Evolutionary conservation across 352 stramenopile genomes (phyloP).

Genomic region (Pythium apleroticum): DNA sequence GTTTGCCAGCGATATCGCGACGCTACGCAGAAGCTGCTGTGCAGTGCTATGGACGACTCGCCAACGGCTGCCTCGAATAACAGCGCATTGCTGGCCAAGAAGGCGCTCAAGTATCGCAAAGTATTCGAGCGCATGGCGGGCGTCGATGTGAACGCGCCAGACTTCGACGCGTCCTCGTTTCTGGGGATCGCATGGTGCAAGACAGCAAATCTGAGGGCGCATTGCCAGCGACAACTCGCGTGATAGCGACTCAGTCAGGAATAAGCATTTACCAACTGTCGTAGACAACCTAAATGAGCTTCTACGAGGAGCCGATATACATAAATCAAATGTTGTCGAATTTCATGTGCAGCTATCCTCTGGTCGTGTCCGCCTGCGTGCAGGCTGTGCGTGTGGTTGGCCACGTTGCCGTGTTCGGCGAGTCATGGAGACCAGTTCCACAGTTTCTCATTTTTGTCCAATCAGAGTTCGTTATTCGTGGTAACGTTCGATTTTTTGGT

Average conservation of each 20-base stretch:
- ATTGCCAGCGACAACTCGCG: not conserved
- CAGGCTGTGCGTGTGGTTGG: no score
- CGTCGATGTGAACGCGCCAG: constrained; percentile 31
- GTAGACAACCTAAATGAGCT: not conserved
- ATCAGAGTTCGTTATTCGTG: no score
- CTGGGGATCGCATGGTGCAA: constrained; percentile 47
- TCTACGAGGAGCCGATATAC: not conserved
- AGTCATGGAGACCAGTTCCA: no score
- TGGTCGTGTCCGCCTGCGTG: no score
- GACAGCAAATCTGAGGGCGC: not conserved
- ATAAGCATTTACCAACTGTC: not conserved
- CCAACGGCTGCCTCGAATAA: constrained; percentile 1
- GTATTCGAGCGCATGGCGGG: constrained; percentile 13
- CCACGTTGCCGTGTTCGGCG: no score
- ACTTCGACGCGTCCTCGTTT: constrained; percentile 53
- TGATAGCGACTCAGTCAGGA: no score
- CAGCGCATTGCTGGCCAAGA: constrained; percentile 23
- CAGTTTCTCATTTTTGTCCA: no score
- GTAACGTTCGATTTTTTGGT: no score
- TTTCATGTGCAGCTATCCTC: no score
- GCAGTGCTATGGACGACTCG: not conserved
- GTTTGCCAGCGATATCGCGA: constrained; percentile 10
- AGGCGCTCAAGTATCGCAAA: constrained; percentile 30
- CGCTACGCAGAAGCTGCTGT: not conserved
- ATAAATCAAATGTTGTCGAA: no score